Evolutionary conservation across 176 grass and related monocot genomes (phyloP).

Genomic region (Oryza officinalis): DNA sequence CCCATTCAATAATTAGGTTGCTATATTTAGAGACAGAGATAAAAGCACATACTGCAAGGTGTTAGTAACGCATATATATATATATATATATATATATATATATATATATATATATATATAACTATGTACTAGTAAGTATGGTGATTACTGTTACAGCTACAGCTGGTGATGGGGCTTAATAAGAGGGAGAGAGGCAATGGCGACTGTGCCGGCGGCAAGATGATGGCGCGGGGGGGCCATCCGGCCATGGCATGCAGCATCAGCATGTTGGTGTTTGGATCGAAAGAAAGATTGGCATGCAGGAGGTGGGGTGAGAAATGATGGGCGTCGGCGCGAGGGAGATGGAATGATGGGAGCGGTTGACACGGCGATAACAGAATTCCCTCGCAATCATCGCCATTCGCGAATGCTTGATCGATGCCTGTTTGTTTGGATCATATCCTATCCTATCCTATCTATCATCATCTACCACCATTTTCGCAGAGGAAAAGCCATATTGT

Average conservation of each 20-base stretch:
- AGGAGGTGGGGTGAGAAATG: neutral
- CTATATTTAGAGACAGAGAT: no score
- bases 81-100: no score
- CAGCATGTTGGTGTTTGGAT: conserved; percentile 10
- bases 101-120: no score
- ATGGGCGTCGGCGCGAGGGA: neutral
- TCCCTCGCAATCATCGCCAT: conserved; percentile 20
- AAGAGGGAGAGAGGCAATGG: no score
- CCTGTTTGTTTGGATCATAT: no score
- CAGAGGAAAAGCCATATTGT: neutral
- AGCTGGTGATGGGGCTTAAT: no score
- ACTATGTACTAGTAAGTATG: no score
- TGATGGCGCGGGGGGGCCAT: neutral
- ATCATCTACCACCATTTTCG: neutral
- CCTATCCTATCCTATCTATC: neutral
- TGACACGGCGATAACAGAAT: conserved; percentile 27
- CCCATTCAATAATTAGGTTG: no score
- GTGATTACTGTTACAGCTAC: no score
- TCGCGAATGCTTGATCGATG: neutral
- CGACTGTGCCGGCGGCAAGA: neutral
- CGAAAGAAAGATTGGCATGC: conserved; percentile 25
- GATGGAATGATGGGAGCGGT: conserved; percentile 19
- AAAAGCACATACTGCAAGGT: no score
- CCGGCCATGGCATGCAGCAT: neutral
- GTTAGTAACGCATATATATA: no score